Evolutionary conservation across 805 yeast genomes (phyloP), one percentile per base, ranked within the genome.

Genomic region (Candida multigemmis): DNA sequence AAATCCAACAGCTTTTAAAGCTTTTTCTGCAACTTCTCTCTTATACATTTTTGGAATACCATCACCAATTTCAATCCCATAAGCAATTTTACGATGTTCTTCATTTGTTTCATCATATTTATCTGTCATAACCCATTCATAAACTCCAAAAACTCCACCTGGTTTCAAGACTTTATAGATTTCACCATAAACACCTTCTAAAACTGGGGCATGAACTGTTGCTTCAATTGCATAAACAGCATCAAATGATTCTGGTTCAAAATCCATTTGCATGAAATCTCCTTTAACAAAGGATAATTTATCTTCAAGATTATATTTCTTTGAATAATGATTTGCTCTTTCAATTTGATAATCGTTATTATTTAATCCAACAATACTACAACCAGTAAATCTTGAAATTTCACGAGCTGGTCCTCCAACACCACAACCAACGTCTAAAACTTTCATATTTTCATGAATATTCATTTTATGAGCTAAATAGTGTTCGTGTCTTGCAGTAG

Each of bases 361-460:
- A 68, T 89, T 89, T 46, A 89, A 69, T 27, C 98, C 98, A 36
- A 82, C 82, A 51, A 89, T 68, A 44, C 73, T 63, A 61, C 86
- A 79, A 46, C 79, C 85, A 27, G 97, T 80, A 67, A 89, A 89
- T 52, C 95, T 75, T 35, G 80, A 70, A 48, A 89, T 89, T 65
- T 91, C 96, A 58, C 96, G 80, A 13, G 95, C 96, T 46, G 98
- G 98, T 22, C 98, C 98, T 52, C 98, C 98, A 45, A 89, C 95
- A 69, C 98, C 98, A 66, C 98, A 91, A 25, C 98, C 98, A 32
- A 89, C 98, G 53, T 89, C 98, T 42, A 89, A 70, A 11, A 89
- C 98, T 48, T 77, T 76, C 84, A 81, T 82, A 42, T 75, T 71
- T 42, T 77, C 81, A 42, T 66, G 56, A 45, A 89, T 66, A 36